phyloP scores from a whole-genome alignment of 1,284 basidiomycete genomes.

The Sporisorium iseilematis-ciliati region DNA sequence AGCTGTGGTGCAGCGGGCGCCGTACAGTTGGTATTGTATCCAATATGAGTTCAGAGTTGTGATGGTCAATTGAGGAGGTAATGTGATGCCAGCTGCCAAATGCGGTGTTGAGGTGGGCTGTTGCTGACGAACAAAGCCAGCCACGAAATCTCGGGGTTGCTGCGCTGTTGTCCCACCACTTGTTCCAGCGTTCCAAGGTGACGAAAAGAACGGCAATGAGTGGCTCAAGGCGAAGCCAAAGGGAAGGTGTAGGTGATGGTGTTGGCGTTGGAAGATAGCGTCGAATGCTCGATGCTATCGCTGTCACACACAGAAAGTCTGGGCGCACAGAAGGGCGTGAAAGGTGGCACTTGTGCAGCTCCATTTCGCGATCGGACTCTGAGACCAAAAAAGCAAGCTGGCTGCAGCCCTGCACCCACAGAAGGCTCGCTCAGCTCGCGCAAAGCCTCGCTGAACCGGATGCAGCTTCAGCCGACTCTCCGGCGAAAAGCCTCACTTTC shows the following conservation, averaged over 20 bases:
- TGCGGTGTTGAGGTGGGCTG: neutral
- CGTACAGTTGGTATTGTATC: neutral
- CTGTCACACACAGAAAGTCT: too few relatives aligned
- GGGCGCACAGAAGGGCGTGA: too few relatives aligned
- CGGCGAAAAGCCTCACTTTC: neutral
- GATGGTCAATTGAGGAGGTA: neutral
- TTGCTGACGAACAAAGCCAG: neutral
- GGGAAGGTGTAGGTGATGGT: too few relatives aligned
- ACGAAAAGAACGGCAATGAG: too few relatives aligned
- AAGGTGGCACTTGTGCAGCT: too few relatives aligned
- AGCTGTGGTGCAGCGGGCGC: neutral
- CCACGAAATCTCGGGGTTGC: neutral
- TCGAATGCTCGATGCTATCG: too few relatives aligned
- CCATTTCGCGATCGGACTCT: too few relatives aligned
- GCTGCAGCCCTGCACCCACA: too few relatives aligned
- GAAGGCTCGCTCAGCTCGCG: constrained; percentile 6
- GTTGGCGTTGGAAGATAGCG: too few relatives aligned
- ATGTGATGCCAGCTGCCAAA: neutral
- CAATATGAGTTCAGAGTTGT: neutral
- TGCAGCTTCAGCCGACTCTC: constrained; percentile 18
- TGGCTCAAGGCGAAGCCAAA: too few relatives aligned
- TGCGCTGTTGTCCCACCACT: neutral
- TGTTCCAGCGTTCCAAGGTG: neutral
- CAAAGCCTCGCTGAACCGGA: constrained; percentile 16
- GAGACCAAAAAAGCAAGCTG: too few relatives aligned